Evolutionary conservation across 108 stramenopile genomes (phyloP).

Genomic region (Stephanodiscus triporus): DNA sequence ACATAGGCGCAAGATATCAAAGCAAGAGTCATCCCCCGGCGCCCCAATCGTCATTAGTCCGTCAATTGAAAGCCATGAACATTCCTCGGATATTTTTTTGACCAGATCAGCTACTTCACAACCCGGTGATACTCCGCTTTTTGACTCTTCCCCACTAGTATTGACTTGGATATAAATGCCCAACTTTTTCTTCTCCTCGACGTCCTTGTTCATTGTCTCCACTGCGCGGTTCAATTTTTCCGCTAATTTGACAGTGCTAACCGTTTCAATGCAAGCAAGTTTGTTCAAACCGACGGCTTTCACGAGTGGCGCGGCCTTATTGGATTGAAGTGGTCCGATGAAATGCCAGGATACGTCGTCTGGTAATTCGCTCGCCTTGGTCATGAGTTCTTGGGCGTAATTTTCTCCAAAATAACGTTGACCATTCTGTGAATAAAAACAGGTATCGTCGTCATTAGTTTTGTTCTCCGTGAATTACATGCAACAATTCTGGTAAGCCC

Average conservation of each 20-base stretch:
- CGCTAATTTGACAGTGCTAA: conserved; percentile 90
- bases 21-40: conserved; percentile 84
- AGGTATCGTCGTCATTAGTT: neutral
- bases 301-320: conserved; percentile 90
- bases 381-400: conserved; percentile 97
- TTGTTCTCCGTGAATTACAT: neutral
- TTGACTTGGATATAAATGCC: conserved; percentile 94
- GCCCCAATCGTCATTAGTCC: conserved; percentile 99
- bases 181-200: conserved; percentile 50
- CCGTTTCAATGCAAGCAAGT: conserved; percentile 87
- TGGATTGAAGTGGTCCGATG: conserved; percentile 96
- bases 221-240: conserved; percentile 88
- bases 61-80: conserved; percentile 72
- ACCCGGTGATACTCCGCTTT: conserved; percentile 87
- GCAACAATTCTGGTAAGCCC: neutral
- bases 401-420: conserved; percentile 98
- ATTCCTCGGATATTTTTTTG: conserved; percentile 68
- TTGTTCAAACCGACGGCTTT: conserved; percentile 71
- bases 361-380: conserved; percentile 87
- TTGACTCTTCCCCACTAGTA: conserved; percentile 95
- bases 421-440: conserved; percentile 51
- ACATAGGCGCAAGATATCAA: conserved; percentile 70
- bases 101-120: conserved; percentile 53
- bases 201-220: conserved; percentile 36
- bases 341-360: conserved; percentile 92